Evolutionary conservation across 805 yeast species (phyloP).

Genomic region (Candida golubevii): DNA sequence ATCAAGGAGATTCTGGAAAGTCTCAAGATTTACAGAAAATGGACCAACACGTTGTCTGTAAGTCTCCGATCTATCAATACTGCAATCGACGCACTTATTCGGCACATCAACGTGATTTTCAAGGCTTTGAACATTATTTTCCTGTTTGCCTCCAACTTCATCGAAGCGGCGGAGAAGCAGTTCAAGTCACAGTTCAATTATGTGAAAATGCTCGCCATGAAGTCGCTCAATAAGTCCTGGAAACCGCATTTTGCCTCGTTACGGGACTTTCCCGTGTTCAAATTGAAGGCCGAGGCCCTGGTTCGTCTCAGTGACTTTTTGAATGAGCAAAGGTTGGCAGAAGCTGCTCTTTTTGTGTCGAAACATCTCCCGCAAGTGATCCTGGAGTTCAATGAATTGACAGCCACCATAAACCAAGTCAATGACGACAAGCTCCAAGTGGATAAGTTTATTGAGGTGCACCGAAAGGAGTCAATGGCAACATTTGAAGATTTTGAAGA

Average conservation of each 20-base stretch:
- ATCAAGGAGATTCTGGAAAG: conserved; percentile 2
- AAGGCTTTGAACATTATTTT: conserved; percentile 44
- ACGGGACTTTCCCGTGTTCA: conserved; percentile 32
- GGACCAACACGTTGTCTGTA: conserved; percentile 46
- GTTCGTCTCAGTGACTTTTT: conserved; percentile 32
- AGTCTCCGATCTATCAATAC: conserved; percentile 35
- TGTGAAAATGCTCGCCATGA: conserved; percentile 34
- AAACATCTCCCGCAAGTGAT: conserved; percentile 29
- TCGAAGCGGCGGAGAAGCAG: conserved; percentile 45
- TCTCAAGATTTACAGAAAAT: conserved; percentile 42
- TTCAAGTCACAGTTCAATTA: conserved; percentile 37
- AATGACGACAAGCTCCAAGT: conserved; percentile 34
- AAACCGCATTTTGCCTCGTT: conserved; percentile 29
- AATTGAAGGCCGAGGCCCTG: conserved; percentile 25
- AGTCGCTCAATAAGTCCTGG: conserved; percentile 40
- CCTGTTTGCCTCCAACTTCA: conserved; percentile 47
- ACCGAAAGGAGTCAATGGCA: conserved; percentile 35
- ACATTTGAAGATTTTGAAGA: conserved; percentile 21
- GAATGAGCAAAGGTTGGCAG: conserved; percentile 23
- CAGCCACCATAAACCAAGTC: conserved; percentile 32
- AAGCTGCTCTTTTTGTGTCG: conserved; percentile 27
- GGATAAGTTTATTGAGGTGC: conserved; percentile 38
- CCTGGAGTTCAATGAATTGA: conserved; percentile 28
- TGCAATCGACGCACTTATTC: conserved; percentile 22
- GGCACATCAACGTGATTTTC: conserved; percentile 39